These are phyloP conservation scores for Kodamaea leandrae DNA, from an alignment of 805 yeast species.

Conservation along the genomic window DNA sequence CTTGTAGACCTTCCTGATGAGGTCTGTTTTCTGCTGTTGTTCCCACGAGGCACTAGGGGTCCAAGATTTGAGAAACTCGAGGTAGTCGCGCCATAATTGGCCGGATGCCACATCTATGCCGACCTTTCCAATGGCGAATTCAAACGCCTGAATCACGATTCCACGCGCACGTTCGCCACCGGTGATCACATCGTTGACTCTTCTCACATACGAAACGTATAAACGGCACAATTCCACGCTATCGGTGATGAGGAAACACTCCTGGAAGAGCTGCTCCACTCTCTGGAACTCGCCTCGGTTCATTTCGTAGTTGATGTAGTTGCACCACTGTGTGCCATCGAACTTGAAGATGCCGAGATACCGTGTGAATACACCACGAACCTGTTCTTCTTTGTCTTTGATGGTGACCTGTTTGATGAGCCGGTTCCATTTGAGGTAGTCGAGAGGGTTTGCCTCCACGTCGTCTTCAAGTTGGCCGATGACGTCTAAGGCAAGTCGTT, in stretches of 20 bases:
- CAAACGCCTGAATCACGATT: constrained; percentile 75
- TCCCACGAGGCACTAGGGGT: constrained; percentile 81
- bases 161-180: constrained; percentile 81
- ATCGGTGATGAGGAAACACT: constrained; percentile 59
- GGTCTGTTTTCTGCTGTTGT: constrained; percentile 74
- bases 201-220: constrained; percentile 76
- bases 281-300: constrained; percentile 59
- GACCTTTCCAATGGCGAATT: constrained; percentile 72
- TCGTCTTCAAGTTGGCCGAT: constrained; percentile 59
- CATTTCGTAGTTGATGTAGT: constrained; percentile 63
- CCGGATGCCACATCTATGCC: constrained; percentile 76
- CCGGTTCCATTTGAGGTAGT: constrained; percentile 55
- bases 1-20: constrained; percentile 69
- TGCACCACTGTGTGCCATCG: constrained; percentile 65
- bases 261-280: constrained; percentile 64
- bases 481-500: constrained; percentile 42
- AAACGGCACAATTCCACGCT: constrained; percentile 70
- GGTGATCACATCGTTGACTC: constrained; percentile 65
- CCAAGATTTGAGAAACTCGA: constrained; percentile 77
- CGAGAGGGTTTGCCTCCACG: constrained; percentile 49
- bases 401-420: constrained; percentile 48
- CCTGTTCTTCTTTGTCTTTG: constrained; percentile 59
- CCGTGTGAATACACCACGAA: constrained; percentile 55
- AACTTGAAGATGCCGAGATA: constrained; percentile 65
- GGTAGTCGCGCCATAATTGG: constrained; percentile 75